Conservation (phyloP, 176 grass and related monocot species). For the Alopecurus myosuroides region DNA sequence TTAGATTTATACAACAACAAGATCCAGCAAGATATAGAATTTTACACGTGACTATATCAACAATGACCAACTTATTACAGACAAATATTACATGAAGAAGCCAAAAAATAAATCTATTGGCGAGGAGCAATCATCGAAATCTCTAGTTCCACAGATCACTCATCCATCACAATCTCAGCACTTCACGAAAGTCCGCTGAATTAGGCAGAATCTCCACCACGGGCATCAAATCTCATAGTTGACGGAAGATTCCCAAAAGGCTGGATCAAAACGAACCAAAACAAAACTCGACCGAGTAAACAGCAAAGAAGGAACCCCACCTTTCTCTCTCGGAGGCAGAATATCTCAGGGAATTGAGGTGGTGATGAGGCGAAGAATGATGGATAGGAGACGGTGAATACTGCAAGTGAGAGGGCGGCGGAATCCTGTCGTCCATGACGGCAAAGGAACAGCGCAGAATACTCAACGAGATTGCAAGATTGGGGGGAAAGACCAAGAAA, state of each 20-base stretch:
- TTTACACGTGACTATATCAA: constrained; percentile 19
- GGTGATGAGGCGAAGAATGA: constrained; percentile 82
- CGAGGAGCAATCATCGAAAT: constrained; percentile 18
- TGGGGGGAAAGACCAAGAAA: not conserved
- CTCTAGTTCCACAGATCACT: constrained; percentile 38
- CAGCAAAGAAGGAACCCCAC: constrained; percentile 34
- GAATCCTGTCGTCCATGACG: constrained; percentile 91
- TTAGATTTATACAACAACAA: constrained; percentile 32
- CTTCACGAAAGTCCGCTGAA: constrained; percentile 27
- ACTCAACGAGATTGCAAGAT: constrained; percentile 21
- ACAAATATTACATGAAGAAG: constrained; percentile 27
- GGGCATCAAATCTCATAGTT: constrained; percentile 41
- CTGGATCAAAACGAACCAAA: constrained; percentile 37
- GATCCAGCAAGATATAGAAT: constrained; percentile 20
- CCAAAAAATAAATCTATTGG: constrained; percentile 34
- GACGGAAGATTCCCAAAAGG: constrained; percentile 27
- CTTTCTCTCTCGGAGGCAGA: constrained; percentile 93
- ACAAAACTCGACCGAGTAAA: constrained; percentile 24
- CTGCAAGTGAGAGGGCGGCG: constrained; percentile 68
- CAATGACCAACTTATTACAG: constrained; percentile 45
- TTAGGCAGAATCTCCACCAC: constrained; percentile 34
- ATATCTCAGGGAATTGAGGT: constrained; percentile 82
- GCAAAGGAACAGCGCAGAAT: constrained; percentile 1
- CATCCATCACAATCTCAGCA: constrained; percentile 24
- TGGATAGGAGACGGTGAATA: constrained; percentile 85